phyloP scores from a whole-genome alignment of 495 filamentous ascomycete genomes.

The Glutinoglossum americanum region DNA sequence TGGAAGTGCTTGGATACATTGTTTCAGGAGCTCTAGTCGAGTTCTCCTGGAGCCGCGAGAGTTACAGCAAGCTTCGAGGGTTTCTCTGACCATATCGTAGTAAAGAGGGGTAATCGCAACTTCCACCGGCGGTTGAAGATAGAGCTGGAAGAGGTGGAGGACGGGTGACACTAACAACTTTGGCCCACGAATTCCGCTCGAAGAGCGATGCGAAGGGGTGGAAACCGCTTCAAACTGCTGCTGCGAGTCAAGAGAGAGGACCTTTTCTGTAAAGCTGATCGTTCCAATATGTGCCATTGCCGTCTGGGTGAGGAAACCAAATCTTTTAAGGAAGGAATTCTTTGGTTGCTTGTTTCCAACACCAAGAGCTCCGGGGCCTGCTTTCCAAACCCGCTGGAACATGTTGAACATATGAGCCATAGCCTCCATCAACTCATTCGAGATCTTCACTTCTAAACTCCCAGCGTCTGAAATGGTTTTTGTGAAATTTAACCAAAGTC shows the following conservation, averaged over 20 bases:
- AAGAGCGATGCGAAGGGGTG: slow-evolving; percentile 29
- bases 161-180: slow-evolving; percentile 15
- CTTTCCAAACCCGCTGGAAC: slow-evolving; percentile 44
- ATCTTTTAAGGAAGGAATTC: slow-evolving; percentile 36
- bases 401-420: slow-evolving; percentile 47
- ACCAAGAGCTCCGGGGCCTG: slow-evolving; percentile 10
- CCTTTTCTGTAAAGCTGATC: slow-evolving; percentile 61
- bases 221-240: slow-evolving; percentile 20
- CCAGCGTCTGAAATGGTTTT: slow-evolving; percentile 53
- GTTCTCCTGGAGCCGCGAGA: slow-evolving; percentile 19
- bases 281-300: slow-evolving; percentile 45
- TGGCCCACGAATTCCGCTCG: slow-evolving; percentile 18
- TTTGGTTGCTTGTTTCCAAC: slow-evolving; percentile 6
- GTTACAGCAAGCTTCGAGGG: neutral
- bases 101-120: slow-evolving; percentile 15
- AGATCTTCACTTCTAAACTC: slow-evolving; percentile 76
- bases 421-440: slow-evolving; percentile 57
- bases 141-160: slow-evolving; percentile 21
- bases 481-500: slow-evolving; percentile 48
- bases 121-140: slow-evolving; percentile 11
- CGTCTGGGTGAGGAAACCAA: slow-evolving; percentile 33
- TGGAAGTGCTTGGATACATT: slow-evolving; percentile 17
- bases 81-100: slow-evolving; percentile 11
- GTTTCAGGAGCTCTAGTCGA: slow-evolving; percentile 23
- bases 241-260: slow-evolving; percentile 26